Evolutionary conservation across 176 grass and related monocot species (phyloP), one percentile per base, ranked within the genome.

Genomic region (Musa itinerans): DNA sequence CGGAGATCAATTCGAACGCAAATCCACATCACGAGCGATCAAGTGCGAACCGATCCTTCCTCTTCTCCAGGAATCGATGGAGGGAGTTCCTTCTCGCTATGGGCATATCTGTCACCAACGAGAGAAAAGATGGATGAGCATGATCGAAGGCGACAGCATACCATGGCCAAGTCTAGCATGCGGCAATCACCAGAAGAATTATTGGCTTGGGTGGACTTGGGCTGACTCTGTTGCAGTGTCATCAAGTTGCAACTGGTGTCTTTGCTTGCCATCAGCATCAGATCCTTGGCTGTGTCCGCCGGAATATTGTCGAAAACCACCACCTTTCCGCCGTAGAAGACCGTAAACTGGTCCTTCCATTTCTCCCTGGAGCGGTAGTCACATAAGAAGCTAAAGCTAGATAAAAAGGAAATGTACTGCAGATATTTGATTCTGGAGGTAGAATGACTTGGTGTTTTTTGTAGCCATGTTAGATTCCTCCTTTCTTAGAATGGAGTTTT

Each of bases 51-150:
- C 89, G 85, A 75, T 59, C 78, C 86, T 88, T 88, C 75, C 89
- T 88, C 80, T 92, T 92, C 86, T 79, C 86, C 8, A 92, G 89
- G 12, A 92, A 92, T 63, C 83, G 72, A 21, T 80, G 87, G 9
- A 89, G 87, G 2, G 87, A 89, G 52, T 89, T 85, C 57, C 87
- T 80, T 81, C 87, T 85, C 1, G 83, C 83, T 16, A 89, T 74
- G 11, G 87, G 87, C 73, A 89, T 59, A 61, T 89, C 87, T 89
- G 80, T 27, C 26, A 27, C 2, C 26, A 27, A 27, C 26, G 26
- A 27, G 26, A 27, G 26, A 27, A 27, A 27, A 27, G 26, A 27
- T 27, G 2, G 26, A 2, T 27, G 26, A 27, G 26, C 26, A 27
- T 27, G 26, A 27, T 27, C 26, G 1, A 27, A 2, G 26, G 26